Evolutionary conservation across 192 early-diverging fungal species (phyloP).

Genomic region (Spinellus fusiger): DNA sequence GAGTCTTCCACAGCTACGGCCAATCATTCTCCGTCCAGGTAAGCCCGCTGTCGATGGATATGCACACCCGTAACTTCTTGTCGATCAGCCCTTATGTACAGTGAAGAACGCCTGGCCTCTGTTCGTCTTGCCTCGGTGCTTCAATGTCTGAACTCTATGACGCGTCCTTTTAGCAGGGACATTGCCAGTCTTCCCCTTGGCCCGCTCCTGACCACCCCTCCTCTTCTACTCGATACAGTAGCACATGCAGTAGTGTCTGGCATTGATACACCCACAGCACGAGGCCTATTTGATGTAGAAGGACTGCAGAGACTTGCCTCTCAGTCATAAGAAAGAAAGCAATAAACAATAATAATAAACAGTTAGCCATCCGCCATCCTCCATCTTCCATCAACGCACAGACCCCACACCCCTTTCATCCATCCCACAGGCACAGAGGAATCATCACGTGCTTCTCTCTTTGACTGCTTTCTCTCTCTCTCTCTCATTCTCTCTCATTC

Average conservation of each 20-base stretch:
- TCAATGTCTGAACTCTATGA: conserved; percentile 35
- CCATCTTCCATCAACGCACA: too few relatives aligned
- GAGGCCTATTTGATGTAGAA: conserved; percentile 39
- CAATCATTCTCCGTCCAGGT: conserved; percentile 52
- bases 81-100: conserved; percentile 54
- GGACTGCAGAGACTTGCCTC: conserved; percentile 32
- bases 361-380: too few relatives aligned
- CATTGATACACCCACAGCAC: conserved; percentile 28
- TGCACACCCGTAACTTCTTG: background rate
- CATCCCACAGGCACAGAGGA: too few relatives aligned
- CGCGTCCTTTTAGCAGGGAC: conserved; percentile 27
- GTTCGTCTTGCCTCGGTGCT: conserved; percentile 53
- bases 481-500: too few relatives aligned
- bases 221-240: conserved; percentile 38
- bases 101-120: conserved; percentile 46
- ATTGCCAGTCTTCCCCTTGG: conserved; percentile 42
- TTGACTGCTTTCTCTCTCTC: too few relatives aligned
- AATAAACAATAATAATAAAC: too few relatives aligned
- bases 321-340: background rate
- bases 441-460: too few relatives aligned
- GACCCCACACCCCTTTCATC: too few relatives aligned
- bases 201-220: conserved; percentile 37
- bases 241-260: conserved; percentile 37
- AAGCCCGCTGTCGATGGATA: background rate
- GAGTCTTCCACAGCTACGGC: conserved; percentile 39